Evolutionary conservation across 1,284 basidiomycete species (phyloP).

Genomic region (Pseudozyma thailandica): DNA sequence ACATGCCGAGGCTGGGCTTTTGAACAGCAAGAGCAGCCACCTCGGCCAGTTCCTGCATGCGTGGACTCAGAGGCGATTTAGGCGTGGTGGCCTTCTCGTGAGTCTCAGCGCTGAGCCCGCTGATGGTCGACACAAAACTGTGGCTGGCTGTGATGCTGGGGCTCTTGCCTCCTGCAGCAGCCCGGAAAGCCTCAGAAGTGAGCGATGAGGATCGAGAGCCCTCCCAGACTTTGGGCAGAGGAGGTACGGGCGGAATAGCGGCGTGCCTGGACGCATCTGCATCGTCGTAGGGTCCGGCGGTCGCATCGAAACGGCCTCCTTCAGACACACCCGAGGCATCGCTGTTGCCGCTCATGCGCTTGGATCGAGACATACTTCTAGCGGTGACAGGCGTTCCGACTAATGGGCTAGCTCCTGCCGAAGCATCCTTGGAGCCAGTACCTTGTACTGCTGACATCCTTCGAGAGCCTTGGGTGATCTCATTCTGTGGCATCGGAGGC

Average conservation of each 20-base stretch:
- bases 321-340: slow-evolving; percentile 32
- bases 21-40: slow-evolving; percentile 38
- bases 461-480: slow-evolving; percentile 35
- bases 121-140: slow-evolving; percentile 37
- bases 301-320: slow-evolving; percentile 17
- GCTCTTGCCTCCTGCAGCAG: slow-evolving; percentile 25
- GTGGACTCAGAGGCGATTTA: slow-evolving; percentile 44
- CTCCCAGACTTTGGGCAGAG: slow-evolving; percentile 89
- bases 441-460: slow-evolving; percentile 21
- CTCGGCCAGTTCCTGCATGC: slow-evolving; percentile 41
- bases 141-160: slow-evolving; percentile 27
- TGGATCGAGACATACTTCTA: slow-evolving; percentile 30
- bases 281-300: slow-evolving; percentile 21
- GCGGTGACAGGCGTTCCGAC: slow-evolving; percentile 15
- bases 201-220: slow-evolving; percentile 76
- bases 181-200: slow-evolving; percentile 35
- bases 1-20: slow-evolving; percentile 20
- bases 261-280: slow-evolving; percentile 20
- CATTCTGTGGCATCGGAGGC: slow-evolving; percentile 54
- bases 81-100: slow-evolving; percentile 37
- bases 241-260: slow-evolving; percentile 90
- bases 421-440: slow-evolving; percentile 13
- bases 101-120: slow-evolving; percentile 25
- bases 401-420: slow-evolving; percentile 20
- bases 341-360: slow-evolving; percentile 46